Percentiles rank a stretch among this genome's conserved stretches.
phyloP scores from a whole-genome alignment of 495 filamentous ascomycete genomes.

The Saxophila tyrrhenica region DNA sequence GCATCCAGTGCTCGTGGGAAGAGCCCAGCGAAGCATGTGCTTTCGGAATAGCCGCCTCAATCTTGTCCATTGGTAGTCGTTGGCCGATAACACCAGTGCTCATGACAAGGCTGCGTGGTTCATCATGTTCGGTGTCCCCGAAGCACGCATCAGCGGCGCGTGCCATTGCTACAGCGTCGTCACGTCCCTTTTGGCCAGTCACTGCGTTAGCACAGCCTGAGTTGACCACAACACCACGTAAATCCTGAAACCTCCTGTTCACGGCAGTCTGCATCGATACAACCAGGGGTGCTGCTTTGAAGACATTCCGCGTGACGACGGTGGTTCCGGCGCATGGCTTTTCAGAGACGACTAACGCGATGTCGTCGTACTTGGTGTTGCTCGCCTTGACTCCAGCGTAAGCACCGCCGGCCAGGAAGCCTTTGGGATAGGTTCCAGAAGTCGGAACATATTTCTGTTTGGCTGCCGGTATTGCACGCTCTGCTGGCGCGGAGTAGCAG shows the following conservation, averaged over 20 bases:
- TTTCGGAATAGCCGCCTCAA: slow-evolving; percentile 66
- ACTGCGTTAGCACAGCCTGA: slow-evolving; percentile 96
- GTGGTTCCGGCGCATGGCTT: slow-evolving; percentile 83
- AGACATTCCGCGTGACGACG: slow-evolving; percentile 96
- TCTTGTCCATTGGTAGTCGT: slow-evolving; percentile 82
- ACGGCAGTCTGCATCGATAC: slow-evolving; percentile 63
- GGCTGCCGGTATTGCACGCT: slow-evolving; percentile 27
- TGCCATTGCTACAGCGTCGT: slow-evolving; percentile 81
- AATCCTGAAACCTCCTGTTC: slow-evolving; percentile 50
- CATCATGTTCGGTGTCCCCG: slow-evolving; percentile 10
- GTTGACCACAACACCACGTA: slow-evolving; percentile 82
- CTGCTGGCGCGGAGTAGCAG: slow-evolving; percentile 30
- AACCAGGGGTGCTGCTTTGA: slow-evolving; percentile 89
- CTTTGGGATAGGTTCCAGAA: slow-evolving; percentile 74
- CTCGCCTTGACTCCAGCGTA: slow-evolving; percentile 88
- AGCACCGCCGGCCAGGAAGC: slow-evolving; percentile 76
- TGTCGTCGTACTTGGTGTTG: slow-evolving; percentile 79
- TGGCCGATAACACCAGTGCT: slow-evolving; percentile 97
- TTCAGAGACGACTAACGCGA: slow-evolving; percentile 80
- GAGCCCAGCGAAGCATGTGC: slow-evolving; percentile 57
- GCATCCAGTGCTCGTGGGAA: slow-evolving; percentile 76
- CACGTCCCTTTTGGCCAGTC: slow-evolving; percentile 79
- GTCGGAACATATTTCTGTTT: slow-evolving; percentile 78
- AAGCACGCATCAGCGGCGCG: slow-evolving; percentile 60
- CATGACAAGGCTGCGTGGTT: slow-evolving; percentile 70